These are phyloP conservation scores for Aspergillus neotritici DNA, from an alignment of 2,329 filamentous ascomycete species.

Conservation along the genomic window DNA sequence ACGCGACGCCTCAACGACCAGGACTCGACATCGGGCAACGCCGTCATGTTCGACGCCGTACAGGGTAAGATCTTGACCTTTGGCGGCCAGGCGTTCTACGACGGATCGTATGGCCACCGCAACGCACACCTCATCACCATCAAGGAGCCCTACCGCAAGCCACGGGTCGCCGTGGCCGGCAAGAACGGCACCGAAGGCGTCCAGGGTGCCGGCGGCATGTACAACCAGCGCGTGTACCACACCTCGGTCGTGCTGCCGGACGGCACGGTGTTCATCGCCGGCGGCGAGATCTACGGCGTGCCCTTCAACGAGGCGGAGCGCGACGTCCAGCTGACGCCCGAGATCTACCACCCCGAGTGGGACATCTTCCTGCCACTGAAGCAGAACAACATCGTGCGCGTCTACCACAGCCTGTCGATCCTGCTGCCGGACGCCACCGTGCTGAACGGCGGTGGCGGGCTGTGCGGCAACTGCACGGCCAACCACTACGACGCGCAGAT, in stretches of 20 bases:
- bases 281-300: constrained; percentile 41
- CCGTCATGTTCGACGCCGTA: constrained; percentile 20
- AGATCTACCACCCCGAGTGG: constrained; percentile 44
- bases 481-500: constrained; percentile 53
- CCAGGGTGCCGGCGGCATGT: constrained; percentile 44
- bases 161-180: constrained; percentile 8
- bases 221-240: constrained; percentile 39
- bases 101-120: constrained; percentile 35
- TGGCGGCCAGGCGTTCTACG: constrained; percentile 8
- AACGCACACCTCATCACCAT: constrained; percentile 50
- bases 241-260: constrained; percentile 48
- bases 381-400: constrained; percentile 13
- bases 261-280: constrained; percentile 44
- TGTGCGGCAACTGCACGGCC: constrained; percentile 43
- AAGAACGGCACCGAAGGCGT: constrained; percentile 11
- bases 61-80: constrained; percentile 32
- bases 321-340: constrained; percentile 38
- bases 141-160: constrained; percentile 17
- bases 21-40: constrained; percentile 11
- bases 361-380: constrained; percentile 31
- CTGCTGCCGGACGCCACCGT: constrained; percentile 50
- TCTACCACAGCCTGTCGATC: constrained; percentile 47
- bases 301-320: constrained; percentile 42
- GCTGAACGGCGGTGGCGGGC: constrained; percentile 47
- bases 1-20: constrained; percentile 37